A percentile compares a stretch with the other conserved stretches of the same genome.
Evolutionary conservation across 1,284 basidiomycete genomes (phyloP).

Genomic region (Sanguinoderma infundibulare): DNA sequence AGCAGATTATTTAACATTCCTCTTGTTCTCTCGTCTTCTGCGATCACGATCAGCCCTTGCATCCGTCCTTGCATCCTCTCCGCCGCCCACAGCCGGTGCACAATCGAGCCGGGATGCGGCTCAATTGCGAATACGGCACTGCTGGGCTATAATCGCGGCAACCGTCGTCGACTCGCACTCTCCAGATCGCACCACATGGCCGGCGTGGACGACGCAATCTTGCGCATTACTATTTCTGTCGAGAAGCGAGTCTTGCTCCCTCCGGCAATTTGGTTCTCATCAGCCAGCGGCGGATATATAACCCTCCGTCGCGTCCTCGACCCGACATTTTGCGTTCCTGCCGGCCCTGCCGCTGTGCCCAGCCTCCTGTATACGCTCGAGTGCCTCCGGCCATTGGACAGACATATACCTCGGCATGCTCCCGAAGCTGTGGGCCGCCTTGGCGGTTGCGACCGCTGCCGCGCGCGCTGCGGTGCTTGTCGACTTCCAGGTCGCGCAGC

Average conservation of each 20-base stretch:
- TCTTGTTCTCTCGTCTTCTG: background rate
- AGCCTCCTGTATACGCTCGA: background rate
- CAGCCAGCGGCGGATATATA: background rate
- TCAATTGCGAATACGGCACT: background rate
- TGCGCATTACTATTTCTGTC: slow-evolving; percentile 4
- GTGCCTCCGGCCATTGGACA: background rate
- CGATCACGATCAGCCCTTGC: background rate
- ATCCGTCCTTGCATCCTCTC: too few species aligned
- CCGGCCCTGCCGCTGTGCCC: background rate
- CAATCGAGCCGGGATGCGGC: background rate
- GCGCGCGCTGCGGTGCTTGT: slow-evolving; percentile 51
- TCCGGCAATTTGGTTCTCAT: slow-evolving; percentile 5
- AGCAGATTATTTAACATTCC: background rate
- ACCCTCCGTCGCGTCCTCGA: background rate
- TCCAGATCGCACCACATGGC: slow-evolving; percentile 1
- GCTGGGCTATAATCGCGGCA: background rate
- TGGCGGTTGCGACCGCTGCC: slow-evolving; percentile 23
- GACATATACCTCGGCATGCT: slow-evolving; percentile 13
- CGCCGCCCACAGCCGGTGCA: background rate
- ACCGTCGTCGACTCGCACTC: background rate
- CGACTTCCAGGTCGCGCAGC: slow-evolving; percentile 76
- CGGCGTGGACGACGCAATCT: slow-evolving; percentile 2
- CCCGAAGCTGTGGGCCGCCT: slow-evolving; percentile 14
- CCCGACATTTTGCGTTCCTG: background rate
- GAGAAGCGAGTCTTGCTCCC: background rate